Base-by-base conservation (phyloP, 176 grass and related monocot genomes). In the Avena eriantha region DNA sequence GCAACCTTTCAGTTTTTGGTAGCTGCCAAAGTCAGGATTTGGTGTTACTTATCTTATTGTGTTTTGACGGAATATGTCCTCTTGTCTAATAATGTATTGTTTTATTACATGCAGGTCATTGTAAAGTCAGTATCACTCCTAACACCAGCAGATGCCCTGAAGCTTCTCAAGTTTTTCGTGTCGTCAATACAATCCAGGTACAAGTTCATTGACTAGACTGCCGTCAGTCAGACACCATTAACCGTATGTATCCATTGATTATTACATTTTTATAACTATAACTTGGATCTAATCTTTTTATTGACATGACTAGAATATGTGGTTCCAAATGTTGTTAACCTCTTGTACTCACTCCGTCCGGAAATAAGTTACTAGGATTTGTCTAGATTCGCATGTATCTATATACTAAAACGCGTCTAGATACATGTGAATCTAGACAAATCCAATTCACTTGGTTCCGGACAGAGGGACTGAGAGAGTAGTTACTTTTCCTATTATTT, bases 131-230 rank as follows among this genome's bases (percentile, higher is more conserved):
- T 94, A 81, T 92, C 86, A 66, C 86, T 92, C 74, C 69, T 98
- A 74, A 96, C 84, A 70, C 96, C 92, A 47, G 90, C 88, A 23
- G 90, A 95, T 86, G 88, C 90, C 50, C 29, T 92, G 57, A 95
- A 98, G 88, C 93, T 98, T 84, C 83, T 98, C 69, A 92, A 92
- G 87, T 92, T 86, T 82, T 91, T 98, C 39, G 73, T 94, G 46
- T 81, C 84, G n/a, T 84, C 91, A 86, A 87, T 90, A 45, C 90
- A 95, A 79, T 89, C 90, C 65, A 95, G 93, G 96, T 98, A 91
- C 29, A 19, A 3, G 79, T 83, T 61, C 59, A 75, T 68, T 31
- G 64, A 64, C 16, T 47, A 60, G 23, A 86, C 55, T 45, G 47
- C 49, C 23, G 54, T 71, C 49, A 24, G 69, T 71, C 26, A 67